Conservation (phyloP, 495 filamentous ascomycete species). For the Sporormia fimetaria region DNA sequence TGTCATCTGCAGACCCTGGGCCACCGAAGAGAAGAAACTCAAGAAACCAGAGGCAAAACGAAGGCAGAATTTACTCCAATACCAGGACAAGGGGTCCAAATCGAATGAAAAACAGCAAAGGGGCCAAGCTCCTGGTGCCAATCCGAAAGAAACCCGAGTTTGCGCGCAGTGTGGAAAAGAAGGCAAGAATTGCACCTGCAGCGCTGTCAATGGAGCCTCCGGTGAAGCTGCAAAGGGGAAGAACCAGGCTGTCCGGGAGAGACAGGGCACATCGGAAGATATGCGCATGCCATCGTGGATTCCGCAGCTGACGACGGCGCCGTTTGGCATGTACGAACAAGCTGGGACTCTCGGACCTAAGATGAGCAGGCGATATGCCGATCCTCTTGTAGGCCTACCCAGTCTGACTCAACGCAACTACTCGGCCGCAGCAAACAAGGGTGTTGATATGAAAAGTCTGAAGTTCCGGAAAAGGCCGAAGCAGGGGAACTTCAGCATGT, state of each 20-base stretch:
- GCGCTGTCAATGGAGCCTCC: not conserved
- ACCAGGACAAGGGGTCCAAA: not conserved
- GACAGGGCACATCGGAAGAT: not conserved
- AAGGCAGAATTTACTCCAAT: constrained; percentile 1
- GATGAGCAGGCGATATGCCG: constrained; percentile 33
- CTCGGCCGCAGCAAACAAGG: constrained; percentile 27
- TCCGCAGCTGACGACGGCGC: constrained; percentile 6
- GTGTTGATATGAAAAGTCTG: constrained; percentile 26
- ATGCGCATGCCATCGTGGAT: constrained; percentile 21
- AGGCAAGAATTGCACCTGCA: not conserved
- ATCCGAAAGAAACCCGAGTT: too few species aligned
- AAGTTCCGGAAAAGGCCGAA: constrained; percentile 26
- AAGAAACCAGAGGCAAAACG: not conserved
- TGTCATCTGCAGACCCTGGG: constrained; percentile 26
- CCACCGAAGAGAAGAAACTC: constrained; percentile 9
- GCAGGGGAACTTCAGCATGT: constrained; percentile 31
- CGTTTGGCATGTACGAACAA: constrained; percentile 5
- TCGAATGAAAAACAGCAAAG: not conserved
- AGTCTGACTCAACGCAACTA: constrained; percentile 24
- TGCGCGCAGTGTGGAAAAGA: too few species aligned
- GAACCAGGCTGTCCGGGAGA: too few species aligned
- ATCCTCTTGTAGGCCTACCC: constrained; percentile 33
- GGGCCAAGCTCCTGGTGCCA: too few species aligned
- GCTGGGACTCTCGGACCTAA: constrained; percentile 1
- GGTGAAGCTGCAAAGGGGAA: not conserved